Evolutionary conservation across 306 rosid species (phyloP).

Genomic region (Sindora glabra): DNA sequence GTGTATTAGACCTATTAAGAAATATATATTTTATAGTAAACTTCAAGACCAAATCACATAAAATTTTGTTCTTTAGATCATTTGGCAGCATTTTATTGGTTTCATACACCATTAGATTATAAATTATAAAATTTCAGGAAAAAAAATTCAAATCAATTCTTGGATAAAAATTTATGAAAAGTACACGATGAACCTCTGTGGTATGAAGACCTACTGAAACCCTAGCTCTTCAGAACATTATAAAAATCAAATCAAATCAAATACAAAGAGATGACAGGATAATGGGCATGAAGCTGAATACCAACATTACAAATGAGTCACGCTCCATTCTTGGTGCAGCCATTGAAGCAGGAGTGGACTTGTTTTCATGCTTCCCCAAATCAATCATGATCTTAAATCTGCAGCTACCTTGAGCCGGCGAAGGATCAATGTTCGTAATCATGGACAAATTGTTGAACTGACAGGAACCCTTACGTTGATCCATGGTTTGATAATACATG

Average conservation of each 20-base stretch:
- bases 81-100: too few relatives aligned
- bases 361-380: slow-evolving; percentile 36
- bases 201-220: background rate
- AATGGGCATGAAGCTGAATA: slow-evolving; percentile 29
- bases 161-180: too few relatives aligned
- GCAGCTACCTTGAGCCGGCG: slow-evolving; percentile 47
- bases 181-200: background rate
- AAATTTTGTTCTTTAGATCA: too few relatives aligned
- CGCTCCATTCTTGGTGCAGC: slow-evolving; percentile 21
- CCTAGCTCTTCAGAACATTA: background rate
- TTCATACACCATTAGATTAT: too few relatives aligned
- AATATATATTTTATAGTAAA: too few relatives aligned
- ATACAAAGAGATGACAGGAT: background rate
- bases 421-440: slow-evolving; percentile 47
- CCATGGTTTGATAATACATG: slow-evolving; percentile 59
- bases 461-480: slow-evolving; percentile 64
- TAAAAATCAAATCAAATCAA: slow-evolving; percentile 3
- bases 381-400: slow-evolving; percentile 80
- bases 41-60: too few relatives aligned
- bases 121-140: too few relatives aligned
- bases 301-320: slow-evolving; percentile 14
- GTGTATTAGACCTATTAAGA: too few relatives aligned
- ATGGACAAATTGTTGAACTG: slow-evolving; percentile 39
- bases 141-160: too few relatives aligned
- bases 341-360: slow-evolving; percentile 18